Base-by-base conservation (phyloP, 2,329 filamentous ascomycete genomes). In the Talaromyces pinophilus region DNA sequence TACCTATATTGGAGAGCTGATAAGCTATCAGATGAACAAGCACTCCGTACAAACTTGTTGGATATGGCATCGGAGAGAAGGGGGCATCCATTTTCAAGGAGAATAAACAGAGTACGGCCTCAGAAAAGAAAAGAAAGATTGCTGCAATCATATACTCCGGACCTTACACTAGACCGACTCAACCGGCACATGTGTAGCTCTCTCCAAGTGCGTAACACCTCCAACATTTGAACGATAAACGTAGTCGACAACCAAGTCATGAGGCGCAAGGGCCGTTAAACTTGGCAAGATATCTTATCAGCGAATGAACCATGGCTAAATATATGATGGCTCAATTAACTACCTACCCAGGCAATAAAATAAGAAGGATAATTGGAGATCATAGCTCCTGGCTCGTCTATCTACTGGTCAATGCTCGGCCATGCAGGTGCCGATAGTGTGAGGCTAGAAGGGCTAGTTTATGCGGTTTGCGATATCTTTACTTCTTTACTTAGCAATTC, bases 331-430 rank as follows among this genome's bases (percentile, higher is more conserved):
- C 38, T 46, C 57, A 46, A 60, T n/a, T 33, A 33, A 60, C 40
- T 60, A 28, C 57, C 57, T 46, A 60, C 38, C 40, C 38, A 17
- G 57, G 57, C 22, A 44, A 60, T 44, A 60, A 57, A 38, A 38
- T 38, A 57, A 40, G 33, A 57, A 38, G 54, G 33, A 57, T 38
- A 19, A 13, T 40, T 15, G 10, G 54, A 40, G 30, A 57, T 15
- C 54, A 57, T 57, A 57, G 54, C 54, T 57, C 54, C 54, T 25
- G 54, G 11, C 54, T n/a, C 28, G 38, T n/a, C 38, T 60, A 25
- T 60, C 22, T 60, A 33, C 38, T 60, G 57, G 40, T 42, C 57
- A 60, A 44, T 28, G 57, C 57, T 17, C 38, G 1, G 33, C 13
- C 15, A 46, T 57, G 54, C 33, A 60, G 57, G 42, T 64, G 40